These are phyloP conservation scores for Leishmania gerbilli DNA, from an alignment of 208 protist genomes.

Conservation along the genomic window DNA sequence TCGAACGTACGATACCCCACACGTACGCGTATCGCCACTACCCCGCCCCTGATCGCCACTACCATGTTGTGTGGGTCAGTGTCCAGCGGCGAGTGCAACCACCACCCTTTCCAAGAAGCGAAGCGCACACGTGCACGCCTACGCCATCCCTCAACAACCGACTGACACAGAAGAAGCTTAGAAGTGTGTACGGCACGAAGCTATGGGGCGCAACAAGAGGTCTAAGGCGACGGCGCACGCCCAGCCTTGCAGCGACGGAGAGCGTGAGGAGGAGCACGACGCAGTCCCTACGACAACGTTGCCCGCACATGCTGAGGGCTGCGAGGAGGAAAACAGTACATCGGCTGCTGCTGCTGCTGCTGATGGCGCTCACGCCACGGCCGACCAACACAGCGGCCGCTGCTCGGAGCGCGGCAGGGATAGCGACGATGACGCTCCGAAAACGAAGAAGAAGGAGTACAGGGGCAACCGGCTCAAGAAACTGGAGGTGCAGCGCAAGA, in stretches of 20 bases:
- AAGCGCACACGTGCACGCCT: background rate
- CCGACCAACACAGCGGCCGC: constrained; percentile 1
- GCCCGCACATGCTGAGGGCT: background rate
- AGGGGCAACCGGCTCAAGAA: constrained; percentile 57
- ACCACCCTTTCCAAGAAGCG: background rate
- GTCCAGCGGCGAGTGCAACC: background rate
- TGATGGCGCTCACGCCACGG: background rate
- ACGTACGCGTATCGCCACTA: background rate
- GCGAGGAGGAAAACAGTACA: background rate
- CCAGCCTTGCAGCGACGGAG: constrained; percentile 27
- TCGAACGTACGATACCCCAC: background rate
- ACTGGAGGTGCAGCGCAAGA: constrained; percentile 33
- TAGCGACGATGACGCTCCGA: constrained; percentile 13
- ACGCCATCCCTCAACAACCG: background rate
- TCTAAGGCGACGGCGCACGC: constrained; percentile 35
- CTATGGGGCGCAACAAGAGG: constrained; percentile 71
- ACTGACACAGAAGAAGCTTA: background rate
- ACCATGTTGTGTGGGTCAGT: background rate
- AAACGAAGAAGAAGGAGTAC: constrained; percentile 73
- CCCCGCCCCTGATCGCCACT: background rate
- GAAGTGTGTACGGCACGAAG: too few relatives aligned
- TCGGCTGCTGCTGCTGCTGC: background rate
- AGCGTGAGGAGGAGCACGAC: constrained; percentile 25
- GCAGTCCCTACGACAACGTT: background rate
- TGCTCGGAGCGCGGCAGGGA: constrained; percentile 1